These are phyloP conservation scores for Suaeda aralocaspica DNA, from an alignment of 148 eudicot genomes.

Conservation along the genomic window DNA sequence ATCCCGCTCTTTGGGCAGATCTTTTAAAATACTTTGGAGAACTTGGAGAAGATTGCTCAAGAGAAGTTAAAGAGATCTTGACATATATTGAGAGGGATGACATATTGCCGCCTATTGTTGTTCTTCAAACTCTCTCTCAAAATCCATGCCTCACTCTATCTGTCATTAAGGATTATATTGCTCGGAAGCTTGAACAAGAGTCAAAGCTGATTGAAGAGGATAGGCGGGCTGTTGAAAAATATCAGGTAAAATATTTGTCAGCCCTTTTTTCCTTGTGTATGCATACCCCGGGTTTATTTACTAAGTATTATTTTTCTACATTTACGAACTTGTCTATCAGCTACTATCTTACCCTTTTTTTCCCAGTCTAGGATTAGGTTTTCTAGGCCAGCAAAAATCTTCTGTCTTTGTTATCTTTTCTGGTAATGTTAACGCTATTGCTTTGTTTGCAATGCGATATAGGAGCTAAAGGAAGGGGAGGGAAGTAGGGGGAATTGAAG, in stretches of 20 bases:
- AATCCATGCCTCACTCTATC: constrained; percentile 93
- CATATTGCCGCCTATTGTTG: constrained; percentile 84
- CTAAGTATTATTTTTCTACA: not conserved
- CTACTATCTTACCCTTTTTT: not conserved
- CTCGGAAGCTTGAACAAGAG: constrained; percentile 92
- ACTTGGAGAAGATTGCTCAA: constrained; percentile 98
- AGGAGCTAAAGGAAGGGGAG: no score
- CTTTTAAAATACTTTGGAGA: constrained; percentile 90
- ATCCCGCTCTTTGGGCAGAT: constrained; percentile 92
- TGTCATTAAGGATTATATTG: constrained; percentile 90
- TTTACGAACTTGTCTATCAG: not conserved
- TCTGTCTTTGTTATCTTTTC: not conserved
- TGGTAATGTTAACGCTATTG: not conserved
- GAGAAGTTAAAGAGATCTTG: constrained; percentile 91
- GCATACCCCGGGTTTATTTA: not conserved
- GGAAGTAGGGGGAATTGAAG: no score
- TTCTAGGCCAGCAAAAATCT: not conserved
- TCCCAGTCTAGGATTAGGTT: not conserved
- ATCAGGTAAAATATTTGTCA: constrained; percentile 52
- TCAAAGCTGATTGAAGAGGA: constrained; percentile 92
- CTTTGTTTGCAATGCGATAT: no score
- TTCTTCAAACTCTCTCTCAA: constrained; percentile 80
- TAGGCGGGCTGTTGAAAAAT: constrained; percentile 71
- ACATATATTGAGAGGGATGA: constrained; percentile 91
- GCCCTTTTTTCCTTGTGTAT: constrained; percentile 4